Evolutionary conservation across 2,329 filamentous ascomycete species (phyloP).

Genomic region (Xylaria sp.): DNA sequence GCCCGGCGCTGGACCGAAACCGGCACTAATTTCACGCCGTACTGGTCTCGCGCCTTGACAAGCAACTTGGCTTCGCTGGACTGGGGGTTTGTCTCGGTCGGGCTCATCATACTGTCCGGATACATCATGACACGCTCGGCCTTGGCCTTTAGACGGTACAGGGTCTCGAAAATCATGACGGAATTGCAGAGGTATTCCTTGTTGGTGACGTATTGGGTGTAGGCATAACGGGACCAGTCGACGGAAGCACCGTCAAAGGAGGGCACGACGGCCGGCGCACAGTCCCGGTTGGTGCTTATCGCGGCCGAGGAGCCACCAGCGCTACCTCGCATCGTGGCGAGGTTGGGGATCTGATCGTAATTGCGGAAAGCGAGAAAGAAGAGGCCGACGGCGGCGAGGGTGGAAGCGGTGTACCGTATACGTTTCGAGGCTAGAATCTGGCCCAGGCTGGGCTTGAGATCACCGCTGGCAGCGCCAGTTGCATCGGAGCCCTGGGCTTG

Average conservation of each 20-base stretch:
- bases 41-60: slow-evolving; percentile 56
- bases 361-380: slow-evolving; percentile 47
- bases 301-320: slow-evolving; percentile 20
- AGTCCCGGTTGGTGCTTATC: slow-evolving; percentile 36
- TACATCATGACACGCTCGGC: slow-evolving; percentile 60
- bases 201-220: slow-evolving; percentile 61
- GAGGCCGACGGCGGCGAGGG: slow-evolving; percentile 41
- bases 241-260: slow-evolving; percentile 42
- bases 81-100: slow-evolving; percentile 43
- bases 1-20: slow-evolving; percentile 53
- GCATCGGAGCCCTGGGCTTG: slow-evolving; percentile 41
- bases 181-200: slow-evolving; percentile 60
- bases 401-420: slow-evolving; percentile 45
- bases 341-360: slow-evolving; percentile 46
- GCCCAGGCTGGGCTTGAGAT: slow-evolving; percentile 49
- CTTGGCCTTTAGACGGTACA: slow-evolving; percentile 54
- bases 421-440: slow-evolving; percentile 52
- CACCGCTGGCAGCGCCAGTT: slow-evolving; percentile 28
- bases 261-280: slow-evolving; percentile 41
- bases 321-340: slow-evolving; percentile 42
- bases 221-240: slow-evolving; percentile 59
- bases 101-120: slow-evolving; percentile 52
- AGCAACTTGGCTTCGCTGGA: slow-evolving; percentile 51
- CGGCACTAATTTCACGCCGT: slow-evolving; percentile 56
- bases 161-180: slow-evolving; percentile 60